A percentile compares a stretch with the other conserved stretches of the same genome.
These are phyloP conservation scores for Diutina rugosa DNA, from an alignment of 1,139 yeast species.

Conservation along the genomic window DNA sequence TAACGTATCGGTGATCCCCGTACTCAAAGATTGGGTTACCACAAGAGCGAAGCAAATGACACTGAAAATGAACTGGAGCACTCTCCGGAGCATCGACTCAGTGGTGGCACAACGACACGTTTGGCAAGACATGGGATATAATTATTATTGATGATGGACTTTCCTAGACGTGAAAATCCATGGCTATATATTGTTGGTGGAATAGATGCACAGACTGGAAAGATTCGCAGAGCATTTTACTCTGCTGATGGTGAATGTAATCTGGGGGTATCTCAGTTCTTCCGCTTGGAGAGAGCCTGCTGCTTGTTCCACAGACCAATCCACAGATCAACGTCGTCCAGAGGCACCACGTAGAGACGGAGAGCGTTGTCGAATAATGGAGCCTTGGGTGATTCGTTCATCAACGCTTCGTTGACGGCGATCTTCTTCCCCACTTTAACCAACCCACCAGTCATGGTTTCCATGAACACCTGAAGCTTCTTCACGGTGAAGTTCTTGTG, in stretches of 20 bases:
- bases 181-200: neutral
- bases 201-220: neutral
- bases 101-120: neutral
- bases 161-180: neutral
- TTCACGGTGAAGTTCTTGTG: conserved; percentile 47
- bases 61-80: neutral
- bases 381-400: conserved; percentile 48
- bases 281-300: conserved; percentile 27
- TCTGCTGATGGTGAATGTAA: too few relatives aligned
- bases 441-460: conserved; percentile 73
- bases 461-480: conserved; percentile 65
- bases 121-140: neutral
- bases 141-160: neutral
- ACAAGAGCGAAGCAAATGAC: neutral
- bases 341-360: conserved; percentile 72
- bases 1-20: neutral
- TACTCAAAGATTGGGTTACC: neutral
- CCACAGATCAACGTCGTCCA: conserved; percentile 54
- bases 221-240: neutral
- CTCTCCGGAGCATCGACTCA: neutral
- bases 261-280: too few relatives aligned
- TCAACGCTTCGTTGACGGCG: conserved; percentile 49
- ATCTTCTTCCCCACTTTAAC: conserved; percentile 76
- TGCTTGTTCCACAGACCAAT: conserved; percentile 53
- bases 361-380: conserved; percentile 73